Evolutionary conservation across 345 rosid genomes (phyloP).

Genomic region (Eucalyptus curtisii): DNA sequence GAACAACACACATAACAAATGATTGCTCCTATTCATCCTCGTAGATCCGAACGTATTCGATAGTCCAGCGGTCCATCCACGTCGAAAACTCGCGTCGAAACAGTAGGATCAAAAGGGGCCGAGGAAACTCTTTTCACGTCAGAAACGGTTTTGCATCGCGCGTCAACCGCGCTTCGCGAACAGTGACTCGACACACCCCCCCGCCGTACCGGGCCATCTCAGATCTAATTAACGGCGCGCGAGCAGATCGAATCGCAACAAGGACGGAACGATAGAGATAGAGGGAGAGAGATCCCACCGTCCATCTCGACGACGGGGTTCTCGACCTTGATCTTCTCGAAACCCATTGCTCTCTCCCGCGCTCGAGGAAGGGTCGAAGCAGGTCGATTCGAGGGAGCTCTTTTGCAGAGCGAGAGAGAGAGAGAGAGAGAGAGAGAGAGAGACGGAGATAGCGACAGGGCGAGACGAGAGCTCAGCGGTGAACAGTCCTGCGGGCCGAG

Average conservation of each 20-base stretch:
- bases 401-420: neutral
- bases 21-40: neutral
- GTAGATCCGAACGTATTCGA: neutral
- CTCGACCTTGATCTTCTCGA: conserved; percentile 84
- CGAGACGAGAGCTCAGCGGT: neutral
- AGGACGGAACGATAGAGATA: neutral
- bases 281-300: conserved; percentile 32
- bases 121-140: neutral
- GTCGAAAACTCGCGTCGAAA: neutral
- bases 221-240: neutral
- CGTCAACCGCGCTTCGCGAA: neutral
- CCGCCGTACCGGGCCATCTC: neutral
- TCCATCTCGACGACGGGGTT: conserved; percentile 98
- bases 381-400: neutral
- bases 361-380: neutral
- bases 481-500: neutral
- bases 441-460: neutral
- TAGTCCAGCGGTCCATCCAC: neutral
- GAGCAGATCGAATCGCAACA: neutral
- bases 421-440: neutral
- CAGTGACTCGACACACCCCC: neutral
- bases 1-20: neutral
- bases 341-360: conserved; percentile 27
- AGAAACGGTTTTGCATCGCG: fast-evolving
- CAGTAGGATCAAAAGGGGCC: neutral